Evolutionary conservation across 1,284 basidiomycete genomes (phyloP).

Genomic region (Marasmius tenuissimus): DNA sequence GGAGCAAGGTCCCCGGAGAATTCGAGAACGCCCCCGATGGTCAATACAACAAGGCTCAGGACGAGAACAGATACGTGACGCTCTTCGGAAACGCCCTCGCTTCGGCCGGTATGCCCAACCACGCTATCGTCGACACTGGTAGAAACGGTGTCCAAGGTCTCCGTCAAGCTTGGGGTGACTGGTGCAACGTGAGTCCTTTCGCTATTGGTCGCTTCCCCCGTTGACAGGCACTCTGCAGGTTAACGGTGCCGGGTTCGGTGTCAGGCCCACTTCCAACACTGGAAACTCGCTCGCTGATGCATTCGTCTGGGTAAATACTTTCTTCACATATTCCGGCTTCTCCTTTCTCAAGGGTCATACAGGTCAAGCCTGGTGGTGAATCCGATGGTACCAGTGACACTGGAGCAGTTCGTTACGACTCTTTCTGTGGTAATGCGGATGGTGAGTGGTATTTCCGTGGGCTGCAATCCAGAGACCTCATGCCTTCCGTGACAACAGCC

Average conservation of each 20-base stretch:
- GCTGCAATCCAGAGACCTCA: neutral
- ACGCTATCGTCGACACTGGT: conserved; percentile 10
- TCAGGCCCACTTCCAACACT: conserved; percentile 44
- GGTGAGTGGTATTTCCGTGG: neutral
- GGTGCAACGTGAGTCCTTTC: conserved; percentile 38
- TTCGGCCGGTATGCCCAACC: conserved; percentile 8
- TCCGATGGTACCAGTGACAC: conserved; percentile 49
- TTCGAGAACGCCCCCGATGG: conserved; percentile 7
- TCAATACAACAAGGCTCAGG: conserved; percentile 11
- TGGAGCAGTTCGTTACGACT: conserved; percentile 44
- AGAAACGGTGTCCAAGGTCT: conserved; percentile 9
- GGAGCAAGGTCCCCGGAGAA: conserved; percentile 5
- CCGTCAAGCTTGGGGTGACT: conserved; percentile 36
- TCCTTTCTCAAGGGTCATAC: neutral
- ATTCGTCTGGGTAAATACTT: conserved; percentile 39
- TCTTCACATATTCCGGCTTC: neutral
- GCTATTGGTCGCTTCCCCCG: too few relatives aligned
- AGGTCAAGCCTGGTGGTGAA: conserved; percentile 52
- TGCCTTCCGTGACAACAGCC: neutral
- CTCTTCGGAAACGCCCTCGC: conserved; percentile 5
- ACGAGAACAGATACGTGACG: conserved; percentile 11
- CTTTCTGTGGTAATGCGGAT: conserved; percentile 33
- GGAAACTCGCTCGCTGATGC: conserved; percentile 42
- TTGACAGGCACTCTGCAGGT: neutral
- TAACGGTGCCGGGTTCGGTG: conserved; percentile 49